Percentiles rank a stretch among this genome's conserved stretches.
Conservation (phyloP, 2,329 filamentous ascomycete genomes). For the Claviceps sorghi region DNA sequence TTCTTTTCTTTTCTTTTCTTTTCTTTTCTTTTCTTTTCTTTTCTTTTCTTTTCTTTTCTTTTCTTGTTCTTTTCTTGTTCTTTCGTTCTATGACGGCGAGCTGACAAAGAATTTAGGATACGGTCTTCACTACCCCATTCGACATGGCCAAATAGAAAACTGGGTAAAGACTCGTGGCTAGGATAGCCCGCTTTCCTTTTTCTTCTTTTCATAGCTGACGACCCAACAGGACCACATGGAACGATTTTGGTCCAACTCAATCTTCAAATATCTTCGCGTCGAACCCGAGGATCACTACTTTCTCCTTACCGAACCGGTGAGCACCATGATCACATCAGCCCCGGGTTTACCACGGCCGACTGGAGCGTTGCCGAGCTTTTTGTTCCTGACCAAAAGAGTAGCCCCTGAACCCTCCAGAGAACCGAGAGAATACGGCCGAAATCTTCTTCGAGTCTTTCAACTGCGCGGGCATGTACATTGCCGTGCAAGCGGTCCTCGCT, state of each 20-base stretch:
- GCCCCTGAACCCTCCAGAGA: constrained; percentile 95
- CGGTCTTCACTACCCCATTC: constrained; percentile 91
- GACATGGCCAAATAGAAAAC: constrained; percentile 96
- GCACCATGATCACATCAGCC: constrained; percentile 14
- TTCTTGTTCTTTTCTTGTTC: too few species aligned
- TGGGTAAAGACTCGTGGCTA: constrained; percentile 51
- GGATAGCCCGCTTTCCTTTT: neutral
- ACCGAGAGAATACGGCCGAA: constrained; percentile 96
- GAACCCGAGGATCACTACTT: constrained; percentile 99
- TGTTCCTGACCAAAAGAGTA: constrained; percentile 20
- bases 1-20: too few species aligned
- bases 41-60: too few species aligned
- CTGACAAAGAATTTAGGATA: constrained; percentile 46
- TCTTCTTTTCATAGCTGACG: constrained; percentile 5
- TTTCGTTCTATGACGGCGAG: neutral
- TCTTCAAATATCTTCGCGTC: constrained; percentile 97
- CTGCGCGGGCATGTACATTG: constrained; percentile 96
- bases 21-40: too few species aligned
- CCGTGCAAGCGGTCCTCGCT: constrained; percentile 91
- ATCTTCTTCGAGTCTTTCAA: constrained; percentile 99
- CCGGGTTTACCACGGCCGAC: too few species aligned
- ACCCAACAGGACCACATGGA: constrained; percentile 87
- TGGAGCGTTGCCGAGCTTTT: neutral
- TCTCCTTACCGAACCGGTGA: constrained; percentile 87
- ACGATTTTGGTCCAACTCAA: constrained; percentile 99